These are phyloP conservation scores for Coemansia sp. DNA, from an alignment of 192 early-diverging fungal species.

Conservation along the genomic window DNA sequence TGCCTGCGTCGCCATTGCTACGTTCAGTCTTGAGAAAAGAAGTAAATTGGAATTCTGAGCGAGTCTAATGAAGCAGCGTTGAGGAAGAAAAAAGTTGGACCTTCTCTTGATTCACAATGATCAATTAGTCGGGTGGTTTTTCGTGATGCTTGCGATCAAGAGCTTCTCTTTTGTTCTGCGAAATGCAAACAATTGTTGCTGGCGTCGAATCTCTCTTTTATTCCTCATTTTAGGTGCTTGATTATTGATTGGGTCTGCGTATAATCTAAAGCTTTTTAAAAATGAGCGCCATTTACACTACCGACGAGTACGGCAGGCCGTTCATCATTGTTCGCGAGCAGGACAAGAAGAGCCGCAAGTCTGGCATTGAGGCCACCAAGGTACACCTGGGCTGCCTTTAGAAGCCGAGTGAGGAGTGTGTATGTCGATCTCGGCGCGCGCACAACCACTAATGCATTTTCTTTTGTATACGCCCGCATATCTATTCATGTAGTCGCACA, in stretches of 20 bases:
- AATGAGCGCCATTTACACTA: conserved; percentile 80
- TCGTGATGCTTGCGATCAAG: no score
- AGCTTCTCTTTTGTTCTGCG: background rate
- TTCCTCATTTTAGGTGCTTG: background rate
- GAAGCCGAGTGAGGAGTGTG: background rate
- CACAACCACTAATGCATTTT: background rate
- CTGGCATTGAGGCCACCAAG: conserved; percentile 93
- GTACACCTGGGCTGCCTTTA: conserved; percentile 46
- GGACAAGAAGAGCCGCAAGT: conserved; percentile 84
- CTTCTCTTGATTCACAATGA: no score
- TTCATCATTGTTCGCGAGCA: conserved; percentile 99
- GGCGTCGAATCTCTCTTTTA: background rate
- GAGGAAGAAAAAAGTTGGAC: background rate
- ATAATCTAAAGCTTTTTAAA: background rate
- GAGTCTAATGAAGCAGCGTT: background rate
- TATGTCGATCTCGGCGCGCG: background rate
- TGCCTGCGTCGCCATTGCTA: background rate
- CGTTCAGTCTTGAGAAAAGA: background rate
- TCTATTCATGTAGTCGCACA: conserved; percentile 73
- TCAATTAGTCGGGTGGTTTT: no score
- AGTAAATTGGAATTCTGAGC: background rate
- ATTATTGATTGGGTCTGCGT: no score
- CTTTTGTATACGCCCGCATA: background rate
- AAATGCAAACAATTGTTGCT: conserved; percentile 3
- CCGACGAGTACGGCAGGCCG: conserved; percentile 96